Conservation (phyloP, 1,284 basidiomycete genomes). For the Sanguinoderma infundibulare region DNA sequence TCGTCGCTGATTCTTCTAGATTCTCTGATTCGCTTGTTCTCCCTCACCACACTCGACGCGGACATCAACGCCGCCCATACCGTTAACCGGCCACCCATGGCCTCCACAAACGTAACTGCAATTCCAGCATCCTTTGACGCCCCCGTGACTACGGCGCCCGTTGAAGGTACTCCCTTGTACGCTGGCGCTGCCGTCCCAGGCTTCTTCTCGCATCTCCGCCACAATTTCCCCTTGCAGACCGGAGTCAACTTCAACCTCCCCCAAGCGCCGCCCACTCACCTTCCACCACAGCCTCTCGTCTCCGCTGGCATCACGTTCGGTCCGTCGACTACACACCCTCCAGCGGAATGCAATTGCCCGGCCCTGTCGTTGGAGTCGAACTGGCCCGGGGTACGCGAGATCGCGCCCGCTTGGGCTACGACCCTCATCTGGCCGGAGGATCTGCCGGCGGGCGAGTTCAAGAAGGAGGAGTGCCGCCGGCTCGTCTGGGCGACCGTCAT, state of each 20-base stretch:
- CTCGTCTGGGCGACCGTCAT: constrained; percentile 73
- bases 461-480: constrained; percentile 69
- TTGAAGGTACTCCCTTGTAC: not conserved
- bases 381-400: constrained; percentile 51
- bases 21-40: constrained; percentile 21
- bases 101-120: constrained; percentile 33
- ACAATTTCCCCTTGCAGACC: not conserved
- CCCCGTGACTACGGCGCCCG: too few relatives aligned
- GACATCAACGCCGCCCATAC: constrained; percentile 43
- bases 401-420: constrained; percentile 64
- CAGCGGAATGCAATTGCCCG: constrained; percentile 41
- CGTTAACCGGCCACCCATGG: constrained; percentile 37
- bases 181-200: not conserved
- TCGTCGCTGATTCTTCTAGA: constrained; percentile 18
- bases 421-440: constrained; percentile 66
- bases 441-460: constrained; percentile 63
- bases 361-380: constrained; percentile 55
- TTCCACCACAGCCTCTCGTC: not conserved
- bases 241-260: not conserved
- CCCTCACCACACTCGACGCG: constrained; percentile 41
- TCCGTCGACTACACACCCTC: not conserved
- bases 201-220: not conserved
- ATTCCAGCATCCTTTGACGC: not conserved
- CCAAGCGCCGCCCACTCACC: not conserved
- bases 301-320: not conserved